These are phyloP conservation scores for Nannizziopsis arthrosporioides DNA, from an alignment of 2,329 filamentous ascomycete genomes.

Conservation along the genomic window DNA sequence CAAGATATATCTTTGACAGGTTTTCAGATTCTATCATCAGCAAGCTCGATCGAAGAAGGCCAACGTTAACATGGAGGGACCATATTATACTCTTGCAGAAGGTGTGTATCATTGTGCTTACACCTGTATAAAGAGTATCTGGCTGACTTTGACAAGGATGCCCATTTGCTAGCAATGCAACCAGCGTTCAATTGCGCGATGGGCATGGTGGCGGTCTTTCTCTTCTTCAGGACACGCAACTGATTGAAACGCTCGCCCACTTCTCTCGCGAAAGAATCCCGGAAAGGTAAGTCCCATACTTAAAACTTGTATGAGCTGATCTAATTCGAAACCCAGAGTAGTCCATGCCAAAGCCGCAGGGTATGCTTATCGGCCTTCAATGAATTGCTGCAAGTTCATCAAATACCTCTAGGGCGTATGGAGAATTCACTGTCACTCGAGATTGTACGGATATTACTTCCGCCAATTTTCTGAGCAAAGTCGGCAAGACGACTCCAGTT, in stretches of 20 bases:
- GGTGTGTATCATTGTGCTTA: conserved; percentile 17
- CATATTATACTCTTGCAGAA: conserved; percentile 22
- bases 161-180: conserved; percentile 19
- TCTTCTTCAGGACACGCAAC: conserved; percentile 46
- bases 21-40: not conserved
- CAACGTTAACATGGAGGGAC: conserved; percentile 4
- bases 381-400: too few relatives aligned
- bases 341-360: conserved; percentile 51
- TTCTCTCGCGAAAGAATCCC: conserved; percentile 53
- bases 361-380: not conserved
- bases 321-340: conserved; percentile 24
- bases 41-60: not conserved
- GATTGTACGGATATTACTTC: conserved; percentile 57
- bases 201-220: conserved; percentile 30
- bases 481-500: conserved; percentile 51
- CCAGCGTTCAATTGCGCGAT: conserved; percentile 19
- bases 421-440: conserved; percentile 56
- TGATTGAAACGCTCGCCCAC: conserved; percentile 51
- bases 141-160: conserved; percentile 16
- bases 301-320: too few relatives aligned
- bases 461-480: conserved; percentile 48
- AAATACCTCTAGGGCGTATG: conserved; percentile 43
- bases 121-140: not conserved
- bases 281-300: conserved; percentile 31
- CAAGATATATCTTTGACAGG: too few relatives aligned